These are phyloP conservation scores for Pythium dissimile DNA, from an alignment of 352 stramenopile species.

Conservation along the genomic window DNA sequence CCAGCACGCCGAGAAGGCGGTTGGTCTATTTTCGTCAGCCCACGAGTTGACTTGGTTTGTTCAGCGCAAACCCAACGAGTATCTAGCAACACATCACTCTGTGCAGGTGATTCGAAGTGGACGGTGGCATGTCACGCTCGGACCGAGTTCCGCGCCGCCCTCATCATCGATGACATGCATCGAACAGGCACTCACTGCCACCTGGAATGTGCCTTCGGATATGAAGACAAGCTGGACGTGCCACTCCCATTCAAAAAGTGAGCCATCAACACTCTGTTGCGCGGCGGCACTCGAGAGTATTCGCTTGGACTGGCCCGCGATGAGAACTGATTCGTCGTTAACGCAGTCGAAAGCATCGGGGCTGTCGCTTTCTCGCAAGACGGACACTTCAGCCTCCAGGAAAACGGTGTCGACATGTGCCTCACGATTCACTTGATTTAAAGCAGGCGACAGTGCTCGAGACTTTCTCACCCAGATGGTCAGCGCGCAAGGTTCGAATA, in stretches of 20 bases:
- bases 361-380: conserved; percentile 5
- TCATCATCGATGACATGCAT: background rate
- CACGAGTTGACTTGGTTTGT: too few relatives aligned
- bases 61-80: too few relatives aligned
- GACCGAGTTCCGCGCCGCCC: background rate
- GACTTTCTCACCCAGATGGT: conserved; percentile 1
- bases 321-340: background rate
- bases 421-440: background rate
- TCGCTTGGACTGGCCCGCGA: conserved; percentile 5
- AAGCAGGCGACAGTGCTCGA: background rate
- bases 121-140: conserved; percentile 39
- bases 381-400: conserved; percentile 2
- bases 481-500: conserved; percentile 17
- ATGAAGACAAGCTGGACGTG: conserved; percentile 57
- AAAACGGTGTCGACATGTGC: too few relatives aligned
- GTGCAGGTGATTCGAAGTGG: conserved; percentile 40
- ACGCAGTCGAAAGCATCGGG: background rate
- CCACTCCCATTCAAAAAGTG: conserved; percentile 7
- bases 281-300: conserved; percentile 1
- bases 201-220: conserved; percentile 49
- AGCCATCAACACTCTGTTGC: background rate
- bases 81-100: conserved; percentile 9
- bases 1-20: too few relatives aligned
- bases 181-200: conserved; percentile 29
- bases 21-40: too few relatives aligned